These are phyloP conservation scores for Leishmania lainsoni DNA, from an alignment of 208 protist species.

Conservation along the genomic window DNA sequence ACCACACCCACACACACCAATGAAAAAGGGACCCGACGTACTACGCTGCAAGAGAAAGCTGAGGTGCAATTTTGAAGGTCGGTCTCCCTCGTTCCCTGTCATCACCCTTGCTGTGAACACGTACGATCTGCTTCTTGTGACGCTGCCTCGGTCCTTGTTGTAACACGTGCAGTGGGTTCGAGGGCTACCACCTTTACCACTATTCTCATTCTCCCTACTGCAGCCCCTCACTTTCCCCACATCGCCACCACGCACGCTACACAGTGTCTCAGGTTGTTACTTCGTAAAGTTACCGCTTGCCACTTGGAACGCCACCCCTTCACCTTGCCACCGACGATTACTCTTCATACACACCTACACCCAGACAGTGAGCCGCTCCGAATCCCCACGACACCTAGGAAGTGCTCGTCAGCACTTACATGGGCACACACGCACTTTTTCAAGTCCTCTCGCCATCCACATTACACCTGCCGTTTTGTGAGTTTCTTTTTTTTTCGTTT, in stretches of 20 bases:
- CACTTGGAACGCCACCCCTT: not conserved
- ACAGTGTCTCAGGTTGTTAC: not conserved
- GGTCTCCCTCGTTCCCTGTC: not conserved
- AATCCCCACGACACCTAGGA: not conserved
- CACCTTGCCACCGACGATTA: constrained; percentile 10
- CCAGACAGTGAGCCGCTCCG: not conserved
- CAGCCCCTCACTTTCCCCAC: not conserved
- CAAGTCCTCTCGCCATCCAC: not conserved
- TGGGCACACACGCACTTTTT: not conserved
- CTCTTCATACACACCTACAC: constrained; percentile 5
- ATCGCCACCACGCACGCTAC: not conserved
- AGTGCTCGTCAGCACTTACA: not conserved
- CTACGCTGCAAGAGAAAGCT: not conserved
- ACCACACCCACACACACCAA: not conserved
- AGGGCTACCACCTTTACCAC: not conserved
- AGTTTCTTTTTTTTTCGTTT: not conserved
- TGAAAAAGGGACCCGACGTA: not conserved
- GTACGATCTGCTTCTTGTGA: not conserved
- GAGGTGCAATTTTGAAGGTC: not conserved
- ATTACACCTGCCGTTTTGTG: not conserved
- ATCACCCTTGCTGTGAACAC: not conserved
- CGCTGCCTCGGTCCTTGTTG: not conserved
- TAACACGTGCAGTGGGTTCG: not conserved
- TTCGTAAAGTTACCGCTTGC: constrained; percentile 5
- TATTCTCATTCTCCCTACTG: not conserved